phyloP scores from a whole-genome alignment of 768 basidiomycete genomes.

The Suillus subalutaceus region DNA sequence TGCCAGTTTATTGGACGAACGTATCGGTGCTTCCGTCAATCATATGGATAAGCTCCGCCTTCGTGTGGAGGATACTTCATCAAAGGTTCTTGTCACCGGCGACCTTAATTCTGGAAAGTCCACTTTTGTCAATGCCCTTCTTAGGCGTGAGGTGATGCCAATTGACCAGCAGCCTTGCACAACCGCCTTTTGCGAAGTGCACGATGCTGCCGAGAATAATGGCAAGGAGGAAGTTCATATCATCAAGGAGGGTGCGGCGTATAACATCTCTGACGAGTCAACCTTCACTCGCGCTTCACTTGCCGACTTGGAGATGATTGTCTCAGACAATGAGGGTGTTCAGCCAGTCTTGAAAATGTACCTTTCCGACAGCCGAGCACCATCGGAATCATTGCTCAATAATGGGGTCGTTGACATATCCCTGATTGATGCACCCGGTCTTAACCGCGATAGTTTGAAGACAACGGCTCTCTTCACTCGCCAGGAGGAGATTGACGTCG shows the following conservation, averaged over 20 bases:
- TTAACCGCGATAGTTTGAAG: slow-evolving; percentile 93
- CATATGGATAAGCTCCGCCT: slow-evolving; percentile 86
- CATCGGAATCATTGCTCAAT: slow-evolving; percentile 84
- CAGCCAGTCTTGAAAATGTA: slow-evolving; percentile 83
- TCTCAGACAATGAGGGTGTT: slow-evolving; percentile 60
- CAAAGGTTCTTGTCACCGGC: slow-evolving; percentile 96
- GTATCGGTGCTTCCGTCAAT: slow-evolving; percentile 68
- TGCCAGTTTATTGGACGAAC: slow-evolving; percentile 87
- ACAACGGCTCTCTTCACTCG: slow-evolving; percentile 95
- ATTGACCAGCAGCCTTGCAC: slow-evolving; percentile 99
- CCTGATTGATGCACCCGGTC: slow-evolving; percentile 96
- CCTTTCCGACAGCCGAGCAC: slow-evolving; percentile 76
- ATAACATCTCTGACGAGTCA: slow-evolving; percentile 69
- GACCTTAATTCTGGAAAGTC: slow-evolving; percentile 99
- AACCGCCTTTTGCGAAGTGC: slow-evolving; percentile 95
- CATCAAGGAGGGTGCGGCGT: slow-evolving; percentile 66
- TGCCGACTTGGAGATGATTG: slow-evolving; percentile 74
- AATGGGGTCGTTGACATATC: slow-evolving; percentile 98
- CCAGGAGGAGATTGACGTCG: slow-evolving; percentile 97
- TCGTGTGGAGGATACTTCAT: slow-evolving; percentile 89
- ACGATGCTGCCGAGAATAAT: slow-evolving; percentile 81
- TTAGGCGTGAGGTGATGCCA: slow-evolving; percentile 91
- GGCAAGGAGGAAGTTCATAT: slow-evolving; percentile 87
- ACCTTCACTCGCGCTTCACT: slow-evolving; percentile 76
- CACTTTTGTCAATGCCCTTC: slow-evolving; percentile 94